phyloP scores from a whole-genome alignment of 345 rosid genomes.

The Gossypium bickii region DNA sequence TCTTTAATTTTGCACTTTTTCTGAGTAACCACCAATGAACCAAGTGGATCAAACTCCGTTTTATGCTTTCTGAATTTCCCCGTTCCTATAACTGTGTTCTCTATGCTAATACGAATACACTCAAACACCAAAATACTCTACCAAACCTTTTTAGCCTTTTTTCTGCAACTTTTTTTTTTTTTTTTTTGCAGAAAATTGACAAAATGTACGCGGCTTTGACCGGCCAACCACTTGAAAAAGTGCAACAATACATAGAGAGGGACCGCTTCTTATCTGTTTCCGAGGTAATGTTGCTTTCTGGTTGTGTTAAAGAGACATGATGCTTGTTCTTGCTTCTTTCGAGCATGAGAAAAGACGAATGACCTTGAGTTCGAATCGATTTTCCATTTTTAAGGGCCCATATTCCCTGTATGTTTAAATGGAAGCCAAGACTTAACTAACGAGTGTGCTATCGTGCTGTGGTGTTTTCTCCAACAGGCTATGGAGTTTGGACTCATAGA shows the following conservation, averaged over 20 bases:
- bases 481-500: constrained; percentile 86
- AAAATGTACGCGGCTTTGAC: constrained; percentile 80
- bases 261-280: constrained; percentile 77
- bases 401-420: background rate
- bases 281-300: constrained; percentile 50
- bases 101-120: background rate
- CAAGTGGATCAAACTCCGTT: background rate
- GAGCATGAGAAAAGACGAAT: background rate
- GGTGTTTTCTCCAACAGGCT: constrained; percentile 43
- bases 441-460: background rate
- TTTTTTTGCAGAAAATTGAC: constrained; percentile 76
- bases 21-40: background rate
- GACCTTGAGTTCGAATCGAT: background rate
- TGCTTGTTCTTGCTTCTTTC: background rate
- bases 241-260: constrained; percentile 76
- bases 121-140: no score
- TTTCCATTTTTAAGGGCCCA: background rate
- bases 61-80: background rate
- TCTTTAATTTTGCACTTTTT: background rate
- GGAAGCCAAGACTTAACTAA: background rate
- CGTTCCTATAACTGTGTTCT: no score
- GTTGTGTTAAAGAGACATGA: background rate
- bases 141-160: background rate
- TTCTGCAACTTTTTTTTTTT: background rate
- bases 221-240: constrained; percentile 79